Evolutionary conservation across 2,329 filamentous ascomycete genomes (phyloP), one percentile per base, ranked within the genome.

Genomic region (Fusarium burgessii): DNA sequence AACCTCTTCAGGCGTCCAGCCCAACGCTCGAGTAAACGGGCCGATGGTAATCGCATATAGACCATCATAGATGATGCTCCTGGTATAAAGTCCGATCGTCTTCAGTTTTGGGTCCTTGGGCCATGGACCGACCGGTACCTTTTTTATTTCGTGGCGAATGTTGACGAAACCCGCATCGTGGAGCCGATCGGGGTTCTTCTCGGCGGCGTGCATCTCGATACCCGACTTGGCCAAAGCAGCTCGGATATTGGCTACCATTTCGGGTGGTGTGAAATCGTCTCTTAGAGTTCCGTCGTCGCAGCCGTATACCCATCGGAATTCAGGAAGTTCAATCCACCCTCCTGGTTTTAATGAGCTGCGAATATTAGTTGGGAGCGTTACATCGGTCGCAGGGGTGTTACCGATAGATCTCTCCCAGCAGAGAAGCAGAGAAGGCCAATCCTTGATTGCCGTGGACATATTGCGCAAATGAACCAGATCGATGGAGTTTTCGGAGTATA

Each of bases 51-150:
- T 75, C 10, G 73, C 80, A 14, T 80, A 74, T 8, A 80, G 66
- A 3, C 77, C 79, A 43, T 80, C 75, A 18, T 76, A 72, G 23
- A 80, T 76, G 41, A 77, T 61, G 20, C 68, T 70, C 41, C 69
- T 65, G 41, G 70, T 77, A 49, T 81, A 82, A n/a, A 78, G 70
- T 15, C 78, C 86, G 59, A 86, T 80, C 55, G 80, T 80, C 69
- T 84, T 85, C 43, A 85, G 78, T 17, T 79, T 82, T 23, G 80
- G 76, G 52, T 88, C 83, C 51, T 78, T 81, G 0, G 85, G 80
- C 86, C 86, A 88, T 0, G 78, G 76, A 18, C 83, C 84, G 10
- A 85, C 80, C 0, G 86, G 86, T 13, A 87, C 77, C 72, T 86
- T 84, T 69, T 81, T 80, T 11, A 78, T 77, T 20, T 77, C 73